Conservation (phyloP, 164 flowering plant species). For the Magnolia kwangsiensis region DNA sequence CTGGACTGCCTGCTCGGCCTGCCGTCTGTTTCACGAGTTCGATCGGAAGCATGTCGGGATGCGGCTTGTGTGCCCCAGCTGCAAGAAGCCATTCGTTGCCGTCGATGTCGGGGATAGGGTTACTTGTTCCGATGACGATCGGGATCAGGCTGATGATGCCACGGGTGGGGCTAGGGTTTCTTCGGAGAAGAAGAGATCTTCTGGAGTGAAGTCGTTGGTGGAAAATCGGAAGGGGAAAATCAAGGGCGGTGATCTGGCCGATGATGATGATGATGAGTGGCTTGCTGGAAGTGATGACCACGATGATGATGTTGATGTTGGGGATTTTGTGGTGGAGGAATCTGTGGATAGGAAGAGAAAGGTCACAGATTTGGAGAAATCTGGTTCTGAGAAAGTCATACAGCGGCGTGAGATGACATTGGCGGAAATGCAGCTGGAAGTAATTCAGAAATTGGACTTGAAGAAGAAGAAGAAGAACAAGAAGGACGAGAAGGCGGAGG, state of each 20-base stretch:
- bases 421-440: conserved; percentile 53
- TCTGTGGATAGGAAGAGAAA: background rate
- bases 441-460: conserved; percentile 18
- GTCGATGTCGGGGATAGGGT: conserved; percentile 31
- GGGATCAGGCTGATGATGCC: conserved; percentile 2
- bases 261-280: conserved; percentile 2
- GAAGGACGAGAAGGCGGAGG: conserved; percentile 8
- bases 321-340: background rate
- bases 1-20: conserved; percentile 67
- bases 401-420: conserved; percentile 54
- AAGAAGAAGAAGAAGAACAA: conserved; percentile 1
- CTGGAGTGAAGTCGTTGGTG: background rate
- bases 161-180: background rate
- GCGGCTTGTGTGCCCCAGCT: conserved; percentile 64
- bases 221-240: background rate
- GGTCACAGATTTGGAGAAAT: background rate
- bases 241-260: background rate
- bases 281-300: conserved; percentile 1
- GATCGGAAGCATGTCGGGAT: conserved; percentile 74
- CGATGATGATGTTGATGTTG: background rate
- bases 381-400: conserved; percentile 23
- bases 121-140: conserved; percentile 3
- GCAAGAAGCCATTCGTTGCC: conserved; percentile 69
- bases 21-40: conserved; percentile 64
- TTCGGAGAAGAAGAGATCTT: background rate